A percentile compares a stretch with the other conserved stretches of the same genome.
Evolutionary conservation across 805 yeast species (phyloP).

Genomic region (Candida manassasensis): DNA sequence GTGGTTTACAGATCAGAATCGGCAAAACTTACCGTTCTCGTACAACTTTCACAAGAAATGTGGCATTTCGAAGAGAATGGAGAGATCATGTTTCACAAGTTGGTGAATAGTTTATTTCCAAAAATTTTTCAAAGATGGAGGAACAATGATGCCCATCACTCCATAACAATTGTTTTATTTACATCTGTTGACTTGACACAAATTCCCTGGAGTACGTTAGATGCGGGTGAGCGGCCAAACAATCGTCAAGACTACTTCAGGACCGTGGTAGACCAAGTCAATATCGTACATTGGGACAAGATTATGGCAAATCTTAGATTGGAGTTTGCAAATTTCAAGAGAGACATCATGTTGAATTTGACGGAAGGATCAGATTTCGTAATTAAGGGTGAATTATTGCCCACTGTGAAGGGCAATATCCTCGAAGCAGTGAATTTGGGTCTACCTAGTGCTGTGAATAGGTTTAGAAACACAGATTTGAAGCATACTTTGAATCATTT

Average conservation of each 20-base stretch:
- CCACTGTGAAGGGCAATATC: slow-evolving; percentile 85
- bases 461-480: slow-evolving; percentile 79
- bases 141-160: slow-evolving; percentile 80
- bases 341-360: slow-evolving; percentile 57
- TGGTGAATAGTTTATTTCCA: slow-evolving; percentile 90
- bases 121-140: slow-evolving; percentile 85
- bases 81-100: slow-evolving; percentile 86
- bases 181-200: slow-evolving; percentile 66
- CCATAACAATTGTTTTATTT: slow-evolving; percentile 83
- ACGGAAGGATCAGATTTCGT: slow-evolving; percentile 16
- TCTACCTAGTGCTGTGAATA: slow-evolving; percentile 67
- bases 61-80: slow-evolving; percentile 98
- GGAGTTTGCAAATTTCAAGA: slow-evolving; percentile 79
- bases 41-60: slow-evolving; percentile 93
- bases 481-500: slow-evolving; percentile 91
- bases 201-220: slow-evolving; percentile 51
- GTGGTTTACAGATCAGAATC: slow-evolving; percentile 88
- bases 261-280: slow-evolving; percentile 93
- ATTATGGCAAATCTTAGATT: slow-evolving; percentile 82
- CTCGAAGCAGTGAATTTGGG: slow-evolving; percentile 86
- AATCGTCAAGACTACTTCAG: slow-evolving; percentile 77
- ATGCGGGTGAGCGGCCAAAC: slow-evolving; percentile 66
- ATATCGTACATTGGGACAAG: slow-evolving; percentile 81
- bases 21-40: slow-evolving; percentile 73
- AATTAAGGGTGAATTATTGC: slow-evolving; percentile 64